phyloP scores from a whole-genome alignment of 352 stramenopile genomes.

The Phytophthora aleatoria region DNA sequence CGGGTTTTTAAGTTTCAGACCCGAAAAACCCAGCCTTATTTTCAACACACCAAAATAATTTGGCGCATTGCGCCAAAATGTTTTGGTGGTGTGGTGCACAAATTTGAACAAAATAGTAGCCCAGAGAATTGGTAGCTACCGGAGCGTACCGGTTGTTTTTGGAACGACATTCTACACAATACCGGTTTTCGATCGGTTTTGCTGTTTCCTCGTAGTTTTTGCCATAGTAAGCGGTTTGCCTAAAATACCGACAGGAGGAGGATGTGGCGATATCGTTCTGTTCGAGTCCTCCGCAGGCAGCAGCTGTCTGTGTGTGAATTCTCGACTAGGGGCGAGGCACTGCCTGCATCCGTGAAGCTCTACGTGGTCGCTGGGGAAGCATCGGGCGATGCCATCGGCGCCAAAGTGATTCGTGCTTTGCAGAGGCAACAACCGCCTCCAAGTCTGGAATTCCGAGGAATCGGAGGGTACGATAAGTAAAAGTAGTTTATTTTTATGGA shows the following conservation, averaged over 20 bases:
- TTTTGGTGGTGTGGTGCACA: too few species aligned
- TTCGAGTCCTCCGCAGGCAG: slow-evolving; percentile 8
- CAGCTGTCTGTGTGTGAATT: slow-evolving; percentile 17
- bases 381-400: slow-evolving; percentile 77
- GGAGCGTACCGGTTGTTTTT: too few species aligned
- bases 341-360: slow-evolving; percentile 28
- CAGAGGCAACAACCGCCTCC: slow-evolving; percentile 21
- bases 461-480: slow-evolving; percentile 53
- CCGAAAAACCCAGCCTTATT: too few species aligned
- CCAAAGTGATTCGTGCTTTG: slow-evolving; percentile 67
- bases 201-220: too few species aligned
- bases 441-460: slow-evolving; percentile 52
- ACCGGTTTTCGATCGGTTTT: neutral
- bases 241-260: neutral
- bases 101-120: too few species aligned
- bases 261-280: slow-evolving; percentile 24
- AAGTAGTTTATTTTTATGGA: too few species aligned
- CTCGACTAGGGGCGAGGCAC: slow-evolving; percentile 10
- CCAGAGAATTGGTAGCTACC: too few species aligned
- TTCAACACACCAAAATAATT: too few species aligned
- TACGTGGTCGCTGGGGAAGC: slow-evolving; percentile 78
- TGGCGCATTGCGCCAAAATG: too few species aligned
- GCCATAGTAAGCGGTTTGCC: too few species aligned
- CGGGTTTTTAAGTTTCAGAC: too few species aligned
- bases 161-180: neutral